Evolutionary conservation across 1,139 yeast genomes (phyloP).

Genomic region (Spencermartinsiella ligniputridi): DNA sequence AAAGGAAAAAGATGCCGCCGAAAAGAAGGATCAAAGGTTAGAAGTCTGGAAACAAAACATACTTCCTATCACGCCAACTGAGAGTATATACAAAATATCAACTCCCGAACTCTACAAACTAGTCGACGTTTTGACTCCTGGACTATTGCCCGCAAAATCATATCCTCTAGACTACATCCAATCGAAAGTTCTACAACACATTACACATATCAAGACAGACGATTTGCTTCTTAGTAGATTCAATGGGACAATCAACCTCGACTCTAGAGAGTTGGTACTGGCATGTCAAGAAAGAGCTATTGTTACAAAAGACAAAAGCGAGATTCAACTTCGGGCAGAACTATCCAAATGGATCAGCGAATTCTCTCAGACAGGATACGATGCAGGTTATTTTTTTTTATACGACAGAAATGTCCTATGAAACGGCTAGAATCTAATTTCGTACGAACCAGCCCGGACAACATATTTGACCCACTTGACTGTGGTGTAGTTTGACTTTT

Average conservation of each 20-base stretch:
- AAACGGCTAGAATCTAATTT: conserved; percentile 46
- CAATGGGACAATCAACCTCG: conserved; percentile 30
- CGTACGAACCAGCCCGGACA: conserved; percentile 74
- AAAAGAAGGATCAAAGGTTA: conserved; percentile 13
- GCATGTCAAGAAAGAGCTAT: conserved; percentile 32
- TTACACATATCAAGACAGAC: conserved; percentile 27
- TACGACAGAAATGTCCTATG: not conserved
- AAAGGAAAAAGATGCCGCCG: conserved; percentile 19
- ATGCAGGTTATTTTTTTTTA: conserved; percentile 23
- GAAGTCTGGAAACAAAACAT: conserved; percentile 7
- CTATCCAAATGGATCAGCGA: conserved; percentile 23
- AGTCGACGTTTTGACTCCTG: conserved; percentile 7
- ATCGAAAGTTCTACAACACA: conserved; percentile 17
- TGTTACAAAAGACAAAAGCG: conserved; percentile 9
- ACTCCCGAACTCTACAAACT: conserved; percentile 14
- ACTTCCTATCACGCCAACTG: conserved; percentile 1
- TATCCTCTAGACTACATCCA: conserved; percentile 14
- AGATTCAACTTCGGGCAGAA: conserved; percentile 13
- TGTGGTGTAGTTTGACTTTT: conserved; percentile 60
- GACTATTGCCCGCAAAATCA: conserved; percentile 13
- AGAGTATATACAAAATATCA: conserved; percentile 19
- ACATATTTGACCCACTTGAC: conserved; percentile 85
- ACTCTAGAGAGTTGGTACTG: conserved; percentile 23
- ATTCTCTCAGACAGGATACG: conserved; percentile 20
- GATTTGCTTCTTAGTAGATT: conserved; percentile 27